Conservation (phyloP, 768 basidiomycete species). For the Suillus placidus region DNA sequence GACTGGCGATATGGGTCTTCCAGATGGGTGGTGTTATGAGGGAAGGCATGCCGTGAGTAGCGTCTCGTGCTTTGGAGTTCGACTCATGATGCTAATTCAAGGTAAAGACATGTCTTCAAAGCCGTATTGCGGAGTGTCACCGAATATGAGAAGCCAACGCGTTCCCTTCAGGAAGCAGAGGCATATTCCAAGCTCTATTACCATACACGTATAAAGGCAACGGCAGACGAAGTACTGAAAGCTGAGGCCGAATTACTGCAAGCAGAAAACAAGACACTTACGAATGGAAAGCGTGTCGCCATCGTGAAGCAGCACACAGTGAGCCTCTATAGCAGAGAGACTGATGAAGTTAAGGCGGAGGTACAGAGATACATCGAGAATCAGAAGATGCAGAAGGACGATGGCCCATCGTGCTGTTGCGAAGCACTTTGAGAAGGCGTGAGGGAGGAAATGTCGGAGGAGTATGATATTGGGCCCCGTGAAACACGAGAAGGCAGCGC, state of each 20-base stretch:
- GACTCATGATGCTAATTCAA: no score
- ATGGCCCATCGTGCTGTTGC: slow-evolving; percentile 37
- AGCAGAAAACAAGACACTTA: not conserved
- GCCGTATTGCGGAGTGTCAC: not conserved
- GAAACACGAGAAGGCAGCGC: slow-evolving; percentile 13
- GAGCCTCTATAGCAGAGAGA: not conserved
- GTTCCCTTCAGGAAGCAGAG: not conserved
- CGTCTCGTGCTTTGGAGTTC: no score
- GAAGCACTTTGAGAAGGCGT: slow-evolving; percentile 80
- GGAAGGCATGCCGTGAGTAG: no score
- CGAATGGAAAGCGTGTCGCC: not conserved
- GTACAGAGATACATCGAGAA: not conserved
- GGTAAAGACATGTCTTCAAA: not conserved
- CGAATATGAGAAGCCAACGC: not conserved
- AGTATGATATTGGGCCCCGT: slow-evolving; percentile 27
- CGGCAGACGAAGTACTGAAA: not conserved
- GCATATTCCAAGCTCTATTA: slow-evolving; percentile 7
- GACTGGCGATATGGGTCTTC: no score
- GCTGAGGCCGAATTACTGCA: not conserved
- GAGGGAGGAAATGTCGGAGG: slow-evolving; percentile 64
- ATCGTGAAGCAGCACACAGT: not conserved
- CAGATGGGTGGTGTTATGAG: no score
- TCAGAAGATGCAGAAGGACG: not conserved
- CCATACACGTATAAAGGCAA: not conserved
- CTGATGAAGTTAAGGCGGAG: not conserved